phyloP scores from a whole-genome alignment of 164 flowering plant genomes.

The Echeveria elegans region DNA sequence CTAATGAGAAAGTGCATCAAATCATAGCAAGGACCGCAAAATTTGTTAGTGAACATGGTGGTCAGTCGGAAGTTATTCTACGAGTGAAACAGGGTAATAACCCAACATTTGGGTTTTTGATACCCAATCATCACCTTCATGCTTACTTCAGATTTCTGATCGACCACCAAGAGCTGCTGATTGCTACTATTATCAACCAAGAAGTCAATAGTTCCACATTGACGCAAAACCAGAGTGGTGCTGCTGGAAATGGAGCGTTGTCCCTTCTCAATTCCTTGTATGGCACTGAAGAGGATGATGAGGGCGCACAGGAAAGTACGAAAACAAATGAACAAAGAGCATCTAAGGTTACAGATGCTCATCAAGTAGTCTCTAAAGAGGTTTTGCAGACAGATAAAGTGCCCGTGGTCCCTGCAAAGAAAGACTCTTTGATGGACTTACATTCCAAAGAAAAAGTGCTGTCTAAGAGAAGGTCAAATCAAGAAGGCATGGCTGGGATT shows the following conservation, averaged over 20 bases:
- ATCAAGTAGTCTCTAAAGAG: constrained; percentile 15
- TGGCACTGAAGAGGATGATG: constrained; percentile 87
- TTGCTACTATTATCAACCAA: constrained; percentile 25
- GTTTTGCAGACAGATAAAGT: constrained; percentile 16
- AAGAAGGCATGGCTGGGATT: constrained; percentile 22
- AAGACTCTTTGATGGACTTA: constrained; percentile 17
- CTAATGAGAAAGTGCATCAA: constrained; percentile 88
- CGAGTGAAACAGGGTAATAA: constrained; percentile 95
- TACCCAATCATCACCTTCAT: constrained; percentile 89
- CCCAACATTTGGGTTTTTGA: constrained; percentile 94
- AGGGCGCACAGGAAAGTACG: constrained; percentile 29
- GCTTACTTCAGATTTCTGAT: constrained; percentile 85
- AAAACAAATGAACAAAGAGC: constrained; percentile 16
- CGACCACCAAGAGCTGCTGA: constrained; percentile 57
- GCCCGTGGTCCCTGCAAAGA: constrained; percentile 16
- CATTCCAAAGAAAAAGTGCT: constrained; percentile 30
- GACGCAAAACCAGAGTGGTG: constrained; percentile 21
- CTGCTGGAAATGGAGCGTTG: constrained; percentile 48
- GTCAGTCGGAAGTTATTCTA: constrained; percentile 86
- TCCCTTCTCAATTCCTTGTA: constrained; percentile 83
- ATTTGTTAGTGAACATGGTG: constrained; percentile 84
- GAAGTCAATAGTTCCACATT: constrained; percentile 24
- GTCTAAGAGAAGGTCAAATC: constrained; percentile 24
- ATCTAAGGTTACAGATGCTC: constrained; percentile 16
- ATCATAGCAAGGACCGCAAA: constrained; percentile 88